A percentile compares a stretch with the other conserved stretches of the same genome.
Conservation (phyloP, 305 asterid genomes). For the Coffea humblotiana region DNA sequence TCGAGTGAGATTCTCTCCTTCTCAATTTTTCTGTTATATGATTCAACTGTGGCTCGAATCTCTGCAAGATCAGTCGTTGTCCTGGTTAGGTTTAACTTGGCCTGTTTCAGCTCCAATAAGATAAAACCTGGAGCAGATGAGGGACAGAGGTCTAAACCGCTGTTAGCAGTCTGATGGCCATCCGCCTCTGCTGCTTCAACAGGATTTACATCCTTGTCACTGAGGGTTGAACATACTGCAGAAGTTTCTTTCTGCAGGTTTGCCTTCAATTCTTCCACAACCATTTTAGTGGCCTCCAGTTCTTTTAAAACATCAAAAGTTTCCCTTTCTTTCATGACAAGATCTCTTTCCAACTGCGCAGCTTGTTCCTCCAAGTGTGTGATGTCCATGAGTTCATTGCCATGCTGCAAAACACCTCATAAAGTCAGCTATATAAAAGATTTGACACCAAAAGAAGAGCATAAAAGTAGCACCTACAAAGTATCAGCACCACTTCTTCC, state of each 20-base stretch:
- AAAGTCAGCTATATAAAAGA: background rate
- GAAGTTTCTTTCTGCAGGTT: constrained; percentile 64
- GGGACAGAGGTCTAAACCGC: constrained; percentile 37
- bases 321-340: constrained; percentile 72
- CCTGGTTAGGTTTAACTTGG: constrained; percentile 66
- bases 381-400: constrained; percentile 38
- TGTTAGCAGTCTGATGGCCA: background rate
- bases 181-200: constrained; percentile 24
- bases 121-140: constrained; percentile 65
- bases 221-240: constrained; percentile 41
- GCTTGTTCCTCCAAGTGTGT: constrained; percentile 69
- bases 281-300: constrained; percentile 66
- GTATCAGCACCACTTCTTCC: background rate
- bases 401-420: constrained; percentile 33
- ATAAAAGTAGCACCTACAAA: background rate
- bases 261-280: constrained; percentile 60
- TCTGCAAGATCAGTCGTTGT: constrained; percentile 73
- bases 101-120: constrained; percentile 74
- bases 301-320: constrained; percentile 80
- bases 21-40: constrained; percentile 71
- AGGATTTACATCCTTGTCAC: constrained; percentile 19
- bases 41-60: constrained; percentile 73
- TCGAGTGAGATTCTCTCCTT: constrained; percentile 76
- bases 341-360: constrained; percentile 60
- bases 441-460: background rate